Evolutionary conservation across 2,329 filamentous ascomycete species (phyloP), one percentile per base, ranked within the genome.

Genomic region (Xylariaceae sp.): DNA sequence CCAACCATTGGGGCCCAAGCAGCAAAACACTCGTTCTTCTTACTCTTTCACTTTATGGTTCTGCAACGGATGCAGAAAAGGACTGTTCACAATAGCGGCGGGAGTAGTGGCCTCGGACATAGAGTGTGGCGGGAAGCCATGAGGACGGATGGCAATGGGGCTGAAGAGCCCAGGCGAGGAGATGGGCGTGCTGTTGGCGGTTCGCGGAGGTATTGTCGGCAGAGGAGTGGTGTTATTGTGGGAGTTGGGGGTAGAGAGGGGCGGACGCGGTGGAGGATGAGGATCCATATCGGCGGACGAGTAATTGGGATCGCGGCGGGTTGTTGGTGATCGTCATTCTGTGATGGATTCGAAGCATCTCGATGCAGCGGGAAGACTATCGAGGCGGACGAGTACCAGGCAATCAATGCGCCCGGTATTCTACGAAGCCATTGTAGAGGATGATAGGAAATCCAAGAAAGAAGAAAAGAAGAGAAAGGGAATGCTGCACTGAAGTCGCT

Each of bases 21-120:
- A 32, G 27, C 37, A 44, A 42, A 21, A 23, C 55, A 25, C 36
- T 34, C 19, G n/a, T 8, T 16, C 22, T 20, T 78, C 83, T 76
- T 74, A 88, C 83, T 90, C 86, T 77, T 85, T 77, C 40, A 89
- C 86, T 65, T 77, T 82, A 64, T 86, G 83, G 49, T 79, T 79
- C 64, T 89, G 85, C 45, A 86, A 67, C 25, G 85, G 83, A 58
- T 89, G 85, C 44, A 88, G 67, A 58, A 79, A 83, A 1, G 84
- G 82, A 56, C 79, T 83, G 46, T 72, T 71, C 33, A 70, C 58
- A 37, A 66, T 60, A 21, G 68, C 70, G 33, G 69, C 71, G 29
- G 79, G 76, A 5, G 77, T 77, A 21, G 74, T 73, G 48, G 70
- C 73, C 59, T 82, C 79, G 48, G 76, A 78, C 22, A 71, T 59